phyloP scores from a whole-genome alignment of 768 basidiomycete genomes.

The Kwoniella mangroviensis region DNA sequence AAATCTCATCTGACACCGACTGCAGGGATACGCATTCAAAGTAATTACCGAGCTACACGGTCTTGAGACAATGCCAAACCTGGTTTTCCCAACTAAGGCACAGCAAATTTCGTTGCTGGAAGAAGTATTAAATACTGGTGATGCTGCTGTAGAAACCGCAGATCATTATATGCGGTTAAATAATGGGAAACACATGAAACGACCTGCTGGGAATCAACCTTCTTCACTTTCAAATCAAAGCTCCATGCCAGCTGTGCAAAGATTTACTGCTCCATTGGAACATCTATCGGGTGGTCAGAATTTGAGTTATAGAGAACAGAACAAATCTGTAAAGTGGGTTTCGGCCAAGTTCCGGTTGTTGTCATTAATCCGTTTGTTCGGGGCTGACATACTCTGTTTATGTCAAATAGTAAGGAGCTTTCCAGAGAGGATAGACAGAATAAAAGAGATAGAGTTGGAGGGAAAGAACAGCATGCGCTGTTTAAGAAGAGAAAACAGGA shows the following conservation, averaged over 20 bases:
- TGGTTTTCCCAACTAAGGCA: conserved; percentile 87
- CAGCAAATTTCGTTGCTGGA: conserved; percentile 97
- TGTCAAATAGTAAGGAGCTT: conserved; percentile 44
- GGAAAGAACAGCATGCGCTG: conserved; percentile 24
- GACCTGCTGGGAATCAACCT: conserved; percentile 29
- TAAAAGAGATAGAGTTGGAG: conserved; percentile 24
- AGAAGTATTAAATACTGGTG: conserved; percentile 86
- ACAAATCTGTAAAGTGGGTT: conserved; percentile 58
- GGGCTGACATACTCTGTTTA: neutral
- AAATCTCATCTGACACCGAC: conserved; percentile 3
- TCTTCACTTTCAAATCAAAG: conserved; percentile 11
- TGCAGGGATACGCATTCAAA: conserved; percentile 90
- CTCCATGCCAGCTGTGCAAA: conserved; percentile 41
- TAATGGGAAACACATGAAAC: conserved; percentile 43
- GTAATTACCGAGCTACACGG: conserved; percentile 98
- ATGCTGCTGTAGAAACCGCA: conserved; percentile 64
- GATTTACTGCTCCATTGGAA: conserved; percentile 55
- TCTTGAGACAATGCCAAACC: conserved; percentile 77
- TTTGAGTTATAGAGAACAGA: conserved; percentile 57
- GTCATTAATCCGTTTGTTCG: too few relatives aligned
- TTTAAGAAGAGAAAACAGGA: conserved; percentile 42
- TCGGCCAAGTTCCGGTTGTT: neutral
- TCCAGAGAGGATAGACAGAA: conserved; percentile 45
- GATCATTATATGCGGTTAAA: conserved; percentile 53
- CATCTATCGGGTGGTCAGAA: conserved; percentile 57